Evolutionary conservation across 441 rosid species (phyloP).

Genomic region (California macrophylla): DNA sequence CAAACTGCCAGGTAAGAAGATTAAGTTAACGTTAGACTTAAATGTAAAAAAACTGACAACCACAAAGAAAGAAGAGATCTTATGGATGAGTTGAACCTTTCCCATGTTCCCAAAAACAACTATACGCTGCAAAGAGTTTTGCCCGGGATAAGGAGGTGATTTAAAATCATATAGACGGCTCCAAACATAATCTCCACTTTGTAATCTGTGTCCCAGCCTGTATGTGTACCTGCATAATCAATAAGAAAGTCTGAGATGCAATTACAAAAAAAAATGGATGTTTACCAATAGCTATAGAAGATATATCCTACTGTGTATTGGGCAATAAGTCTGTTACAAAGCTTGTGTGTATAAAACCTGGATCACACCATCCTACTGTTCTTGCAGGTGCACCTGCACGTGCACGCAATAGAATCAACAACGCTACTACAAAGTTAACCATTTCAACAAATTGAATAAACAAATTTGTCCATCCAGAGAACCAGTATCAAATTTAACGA

Average conservation of each 20-base stretch:
- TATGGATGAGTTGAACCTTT: slow-evolving; percentile 42
- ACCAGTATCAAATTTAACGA: background rate
- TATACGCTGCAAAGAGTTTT: slow-evolving; percentile 60
- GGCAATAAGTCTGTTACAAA: slow-evolving; percentile 76
- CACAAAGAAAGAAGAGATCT: background rate
- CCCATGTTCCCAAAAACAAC: slow-evolving; percentile 90
- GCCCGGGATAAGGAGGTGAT: slow-evolving; percentile 81
- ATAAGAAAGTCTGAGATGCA: slow-evolving; percentile 5
- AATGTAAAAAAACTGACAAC: background rate
- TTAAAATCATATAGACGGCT: slow-evolving; percentile 51
- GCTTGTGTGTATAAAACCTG: slow-evolving; percentile 73
- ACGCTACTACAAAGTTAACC: background rate
- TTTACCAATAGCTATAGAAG: background rate
- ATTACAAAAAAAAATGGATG: background rate
- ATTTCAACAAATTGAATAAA: background rate
- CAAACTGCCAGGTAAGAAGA: slow-evolving; percentile 41
- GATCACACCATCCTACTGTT: slow-evolving; percentile 93
- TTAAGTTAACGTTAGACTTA: background rate
- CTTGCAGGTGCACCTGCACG: slow-evolving; percentile 69
- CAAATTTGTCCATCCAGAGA: background rate
- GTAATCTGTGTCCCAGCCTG: slow-evolving; percentile 59
- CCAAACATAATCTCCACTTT: slow-evolving; percentile 48
- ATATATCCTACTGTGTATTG: slow-evolving; percentile 37
- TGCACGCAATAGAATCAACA: slow-evolving; percentile 5
- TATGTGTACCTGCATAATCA: slow-evolving; percentile 48